Evolutionary conservation across 345 rosid genomes (phyloP), one percentile per base, ranked within the genome.

Genomic region (Melaleuca quinquenervia): DNA sequence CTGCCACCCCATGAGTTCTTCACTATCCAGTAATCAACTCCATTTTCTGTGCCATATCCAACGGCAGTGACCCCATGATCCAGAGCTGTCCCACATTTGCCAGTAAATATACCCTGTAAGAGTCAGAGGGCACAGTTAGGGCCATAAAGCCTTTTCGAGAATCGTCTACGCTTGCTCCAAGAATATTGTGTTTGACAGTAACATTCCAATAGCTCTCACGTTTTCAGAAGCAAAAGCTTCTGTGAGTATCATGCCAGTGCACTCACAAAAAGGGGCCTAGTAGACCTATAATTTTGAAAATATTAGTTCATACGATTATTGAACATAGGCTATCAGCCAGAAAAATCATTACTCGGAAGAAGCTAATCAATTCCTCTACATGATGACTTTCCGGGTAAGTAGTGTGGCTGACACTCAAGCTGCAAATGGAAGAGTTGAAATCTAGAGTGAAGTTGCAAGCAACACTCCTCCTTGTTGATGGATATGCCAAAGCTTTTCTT

Each of bases 41-140:
- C 98, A 5, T 92, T 86, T 48, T 96, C 99, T 36, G 93, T 91
- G 83, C 99, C 99, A 16, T 97, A 97, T 32, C 99, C 99, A 1
- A 97, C 99, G 0, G 95, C 98, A 22, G 91, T 87, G 87, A 97
- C 98, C 44, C 99, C 99, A 52, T 97, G 99, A 94, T 97, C 97
- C 85, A 97, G 90, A 21, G 89, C 85, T 2, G 96, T 93, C 13
- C 98, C 98, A 85, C 99, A 97, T 62, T 1, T 44, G 60, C 99
- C 99, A 1, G 91, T 90, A 88, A 94, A 97, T 41, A 97, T 22
- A 82, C 99, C 99, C 99, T 96, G 83, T 56, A 20, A 70, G 36
- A 18, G 48, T 41, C 12, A 70, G 78, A 70, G 78, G 78, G 48
- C 78, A 70, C 11, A 11, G 78, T 70, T 70, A 70, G 78, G 78